These are phyloP conservation scores for Sporothrix euskadiensis DNA, from an alignment of 2,329 filamentous ascomycete species.

Conservation along the genomic window DNA sequence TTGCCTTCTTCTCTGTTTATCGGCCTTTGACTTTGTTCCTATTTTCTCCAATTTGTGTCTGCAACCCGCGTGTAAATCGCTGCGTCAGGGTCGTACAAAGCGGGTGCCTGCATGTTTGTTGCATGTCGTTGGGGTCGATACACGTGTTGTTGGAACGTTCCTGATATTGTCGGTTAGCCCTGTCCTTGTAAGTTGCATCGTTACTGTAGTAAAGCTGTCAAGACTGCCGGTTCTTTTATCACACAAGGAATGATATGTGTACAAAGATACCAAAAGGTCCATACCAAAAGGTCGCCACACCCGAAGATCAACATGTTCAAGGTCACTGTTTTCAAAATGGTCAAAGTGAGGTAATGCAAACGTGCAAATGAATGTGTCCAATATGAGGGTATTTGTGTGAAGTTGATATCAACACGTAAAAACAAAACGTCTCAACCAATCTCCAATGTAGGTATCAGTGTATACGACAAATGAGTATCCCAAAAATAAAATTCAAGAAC, in stretches of 20 bases:
- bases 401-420: neutral
- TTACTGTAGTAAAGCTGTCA: neutral
- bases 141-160: neutral
- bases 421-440: neutral
- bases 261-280: neutral
- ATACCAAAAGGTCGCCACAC: neutral
- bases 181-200: neutral
- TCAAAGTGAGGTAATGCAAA: neutral
- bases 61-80: neutral
- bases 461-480: constrained; percentile 23
- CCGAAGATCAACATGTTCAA: neutral
- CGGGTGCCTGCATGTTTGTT: neutral
- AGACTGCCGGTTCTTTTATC: neutral
- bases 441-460: neutral
- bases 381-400: neutral
- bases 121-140: neutral
- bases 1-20: neutral
- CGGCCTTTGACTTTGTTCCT: neutral
- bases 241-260: neutral
- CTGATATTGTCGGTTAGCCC: neutral
- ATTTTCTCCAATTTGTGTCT: neutral
- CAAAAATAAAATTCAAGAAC: constrained; percentile 12
- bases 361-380: neutral
- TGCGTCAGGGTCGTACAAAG: neutral
- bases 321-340: neutral